Conservation (phyloP, 768 basidiomycete genomes). For the Kwoniella bestiolae region DNA sequence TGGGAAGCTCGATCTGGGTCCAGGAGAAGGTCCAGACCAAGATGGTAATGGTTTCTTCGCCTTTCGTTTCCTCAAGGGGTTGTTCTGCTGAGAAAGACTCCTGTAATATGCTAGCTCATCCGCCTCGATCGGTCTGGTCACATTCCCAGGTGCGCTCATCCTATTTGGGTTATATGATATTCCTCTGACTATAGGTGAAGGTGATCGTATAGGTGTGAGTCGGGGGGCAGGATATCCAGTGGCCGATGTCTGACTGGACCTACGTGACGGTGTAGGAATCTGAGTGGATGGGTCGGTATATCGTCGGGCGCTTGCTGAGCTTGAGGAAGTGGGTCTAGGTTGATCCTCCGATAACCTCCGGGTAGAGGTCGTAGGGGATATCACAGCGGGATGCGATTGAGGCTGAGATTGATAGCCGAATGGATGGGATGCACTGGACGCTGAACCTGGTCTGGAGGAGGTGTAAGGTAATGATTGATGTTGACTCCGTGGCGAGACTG, state of each 20-base stretch:
- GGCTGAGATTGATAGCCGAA: constrained; percentile 23
- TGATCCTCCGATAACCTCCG: constrained; percentile 25
- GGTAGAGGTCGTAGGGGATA: constrained; percentile 8
- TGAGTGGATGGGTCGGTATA: constrained; percentile 7
- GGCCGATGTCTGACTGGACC: constrained; percentile 19
- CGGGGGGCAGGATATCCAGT: constrained; percentile 19
- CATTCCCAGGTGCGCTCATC: constrained; percentile 18
- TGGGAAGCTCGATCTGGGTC: constrained; percentile 24
- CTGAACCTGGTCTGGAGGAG: constrained; percentile 22
- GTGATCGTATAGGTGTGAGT: constrained; percentile 27
- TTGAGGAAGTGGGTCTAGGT: constrained; percentile 36
- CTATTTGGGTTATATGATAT: constrained; percentile 41
- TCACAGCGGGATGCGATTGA: constrained; percentile 1
- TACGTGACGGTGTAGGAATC: constrained; percentile 6
- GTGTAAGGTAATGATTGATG: constrained; percentile 22
- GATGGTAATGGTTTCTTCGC: constrained; percentile 34
- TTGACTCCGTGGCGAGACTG: constrained; percentile 44
- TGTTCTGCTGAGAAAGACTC: constrained; percentile 30
- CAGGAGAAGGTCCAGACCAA: constrained; percentile 43
- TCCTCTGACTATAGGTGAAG: constrained; percentile 28
- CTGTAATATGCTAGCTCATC: constrained; percentile 35
- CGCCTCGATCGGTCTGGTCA: constrained; percentile 37
- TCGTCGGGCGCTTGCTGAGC: constrained; percentile 16
- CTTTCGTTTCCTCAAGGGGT: constrained; percentile 40
- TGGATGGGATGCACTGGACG: constrained; percentile 14